Base-by-base conservation (phyloP, 1,139 yeast species). In the Scheffersomyces insectosa region DNA sequence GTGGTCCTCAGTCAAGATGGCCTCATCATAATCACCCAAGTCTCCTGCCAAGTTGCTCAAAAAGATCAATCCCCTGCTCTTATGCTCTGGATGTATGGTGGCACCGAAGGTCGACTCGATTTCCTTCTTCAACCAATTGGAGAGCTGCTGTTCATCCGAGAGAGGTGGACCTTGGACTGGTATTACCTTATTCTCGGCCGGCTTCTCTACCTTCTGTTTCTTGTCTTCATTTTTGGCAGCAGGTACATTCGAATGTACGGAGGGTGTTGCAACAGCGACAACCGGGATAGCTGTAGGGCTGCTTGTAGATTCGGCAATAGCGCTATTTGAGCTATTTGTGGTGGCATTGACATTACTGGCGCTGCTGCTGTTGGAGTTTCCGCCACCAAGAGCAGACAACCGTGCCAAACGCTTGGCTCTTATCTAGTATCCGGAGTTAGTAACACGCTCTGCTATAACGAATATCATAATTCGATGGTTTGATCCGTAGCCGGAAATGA, bases 391-490 rank as follows among this genome's bases (percentile, higher is more conserved):
- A 31, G 66, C 65, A 5, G 70, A 72, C 43, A 80, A 60, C 47
- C 70, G 73, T n/a, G 83, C 84, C 52, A 80, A 63, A 38, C 85
- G 60, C 54, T 78, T 80, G 34, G 82, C 82, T 54, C 85, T 72
- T 27, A 80, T 77, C 72, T 77, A 60, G 27, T 47, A 8, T 14
- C 40, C 23, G 23, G 15, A 43, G 52, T 62, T 63, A 55, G 66
- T 60, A 54, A 51, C 25, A 43, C 40, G 15, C 25, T 20, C 25
- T 5, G 25, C 5, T 6, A 20, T 6, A 3, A 5, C 25, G 25
- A 20, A 3, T 20, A 5, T 20, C 25, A 5, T 20, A 3, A 20
- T 5, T 7, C 8, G 25, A 5, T 20, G 6, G 3, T 8, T 20
- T 20, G 25, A 20, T 20, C 25, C 25, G 25, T 20, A 20, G 8